These are phyloP conservation scores for Colletotrichum musae DNA, from an alignment of 2,329 filamentous ascomycete species.

Conservation along the genomic window DNA sequence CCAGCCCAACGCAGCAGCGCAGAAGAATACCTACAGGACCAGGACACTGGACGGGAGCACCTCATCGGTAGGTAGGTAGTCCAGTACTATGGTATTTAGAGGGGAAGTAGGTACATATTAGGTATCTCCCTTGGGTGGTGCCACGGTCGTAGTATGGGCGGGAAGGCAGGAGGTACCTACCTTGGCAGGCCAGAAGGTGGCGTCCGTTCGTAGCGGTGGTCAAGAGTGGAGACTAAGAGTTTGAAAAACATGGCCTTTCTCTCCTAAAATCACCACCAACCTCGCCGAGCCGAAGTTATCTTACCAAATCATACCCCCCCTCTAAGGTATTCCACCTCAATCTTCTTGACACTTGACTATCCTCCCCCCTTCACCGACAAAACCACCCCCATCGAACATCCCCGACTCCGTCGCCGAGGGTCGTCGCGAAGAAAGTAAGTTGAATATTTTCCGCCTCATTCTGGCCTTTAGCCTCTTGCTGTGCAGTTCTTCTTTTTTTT, in stretches of 20 bases:
- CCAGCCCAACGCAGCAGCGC: too few species aligned
- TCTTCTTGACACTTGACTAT: conserved; percentile 41
- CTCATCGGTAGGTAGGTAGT: conserved; percentile 8
- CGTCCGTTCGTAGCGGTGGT: conserved; percentile 40
- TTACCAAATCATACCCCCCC: conserved; percentile 41
- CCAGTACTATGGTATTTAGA: neutral
- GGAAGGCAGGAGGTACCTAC: conserved; percentile 27
- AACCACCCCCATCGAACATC: conserved; percentile 19
- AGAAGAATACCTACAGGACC: too few species aligned
- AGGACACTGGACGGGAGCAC: conserved; percentile 7
- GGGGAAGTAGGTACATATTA: neutral
- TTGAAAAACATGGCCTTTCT: conserved; percentile 42
- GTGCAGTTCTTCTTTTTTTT: neutral
- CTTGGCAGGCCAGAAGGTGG: conserved; percentile 31
- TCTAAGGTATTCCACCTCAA: conserved; percentile 39
- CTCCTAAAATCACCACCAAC: conserved; percentile 47
- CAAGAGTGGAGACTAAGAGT: conserved; percentile 40
- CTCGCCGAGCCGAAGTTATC: conserved; percentile 40
- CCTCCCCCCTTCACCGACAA: conserved; percentile 41
- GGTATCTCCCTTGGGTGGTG: conserved; percentile 6
- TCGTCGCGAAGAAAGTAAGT: conserved; percentile 37
- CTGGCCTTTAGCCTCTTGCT: neutral
- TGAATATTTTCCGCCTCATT: neutral
- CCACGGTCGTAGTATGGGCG: neutral
- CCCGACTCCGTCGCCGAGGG: conserved; percentile 35